Evolutionary conservation across 2,329 filamentous ascomycete genomes (phyloP), one percentile per base, ranked within the genome.

Genomic region (Chaetomiaceae sp.): DNA sequence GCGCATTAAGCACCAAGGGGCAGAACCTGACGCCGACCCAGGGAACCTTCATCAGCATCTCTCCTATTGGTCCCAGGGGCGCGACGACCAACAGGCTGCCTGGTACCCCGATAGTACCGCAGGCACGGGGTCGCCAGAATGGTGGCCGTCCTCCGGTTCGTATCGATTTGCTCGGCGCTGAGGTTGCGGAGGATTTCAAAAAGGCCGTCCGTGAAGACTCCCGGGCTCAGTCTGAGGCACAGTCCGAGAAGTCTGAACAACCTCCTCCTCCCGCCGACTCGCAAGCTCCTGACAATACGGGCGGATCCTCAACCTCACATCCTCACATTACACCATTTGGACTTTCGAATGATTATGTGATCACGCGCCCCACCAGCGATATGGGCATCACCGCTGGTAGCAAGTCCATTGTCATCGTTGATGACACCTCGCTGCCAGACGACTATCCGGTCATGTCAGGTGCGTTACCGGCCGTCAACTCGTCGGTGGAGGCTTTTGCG

Each of bases 371-470:
- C 1, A 61, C 67, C 11, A 82, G 79, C 57, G 79, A 82, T 55
- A 73, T 74, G 60, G 79, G 70, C 5, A 80, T 92, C 40, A 94
- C 90, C 0, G 77, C 78, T 10, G 88, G 89, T n/a, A 95, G 89
- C 74, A 86, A 66, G 65, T 95, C 90, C 0, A 95, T 96, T 59
- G 79, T 96, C 51, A 95, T 96, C 64, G 83, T 95, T 32, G 89
- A 95, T 54, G 82, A 82, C 29, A 86, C 84, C 1, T 33, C 55
- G 0, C 61, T 77, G 14, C 71, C 75, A 0, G 71, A 73, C 5
- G 71, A 80, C 8, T 67, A 76, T n/a, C 69, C 75, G 1, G 60
- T 72, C 9, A 80, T 83, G 77, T 74, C 77, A 8, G 78, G 75
- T 8, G 73, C 73, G 30, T 63, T 79, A 7, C 66, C 69, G 2